Evolutionary conservation across 495 filamentous ascomycete species (phyloP).

Genomic region (Podospora appendiculata): DNA sequence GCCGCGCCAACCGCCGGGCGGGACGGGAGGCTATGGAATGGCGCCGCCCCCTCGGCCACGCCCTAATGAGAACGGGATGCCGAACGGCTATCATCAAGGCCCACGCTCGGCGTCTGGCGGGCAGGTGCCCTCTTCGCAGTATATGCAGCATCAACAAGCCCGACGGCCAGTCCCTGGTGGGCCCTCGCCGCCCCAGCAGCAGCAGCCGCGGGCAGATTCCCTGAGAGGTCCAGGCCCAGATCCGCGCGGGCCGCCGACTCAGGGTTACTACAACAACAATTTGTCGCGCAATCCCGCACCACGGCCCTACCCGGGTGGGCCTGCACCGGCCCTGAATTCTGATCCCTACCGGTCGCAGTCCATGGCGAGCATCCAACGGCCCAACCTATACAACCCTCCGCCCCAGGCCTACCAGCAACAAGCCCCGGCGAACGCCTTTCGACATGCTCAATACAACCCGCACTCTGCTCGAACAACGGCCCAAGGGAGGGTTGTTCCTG

Average conservation of each 20-base stretch:
- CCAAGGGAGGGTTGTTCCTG: constrained; percentile 83
- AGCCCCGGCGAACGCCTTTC: constrained; percentile 62
- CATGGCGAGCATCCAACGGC: constrained; percentile 64
- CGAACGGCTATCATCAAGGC: constrained; percentile 50
- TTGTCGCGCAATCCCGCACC: constrained; percentile 42
- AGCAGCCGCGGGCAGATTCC: constrained; percentile 24
- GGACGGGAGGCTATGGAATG: constrained; percentile 32
- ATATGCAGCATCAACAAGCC: constrained; percentile 22
- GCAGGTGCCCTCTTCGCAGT: constrained; percentile 29
- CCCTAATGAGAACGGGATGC: constrained; percentile 32
- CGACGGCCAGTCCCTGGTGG: constrained; percentile 50
- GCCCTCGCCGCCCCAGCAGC: constrained; percentile 12
- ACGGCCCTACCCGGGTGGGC: constrained; percentile 45
- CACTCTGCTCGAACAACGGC: constrained; percentile 70
- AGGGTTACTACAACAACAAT: constrained; percentile 43
- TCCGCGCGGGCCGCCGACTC: constrained; percentile 30
- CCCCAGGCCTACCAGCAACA: constrained; percentile 58
- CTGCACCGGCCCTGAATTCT: constrained; percentile 66
- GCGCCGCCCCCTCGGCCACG: constrained; percentile 23
- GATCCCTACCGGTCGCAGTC: constrained; percentile 86
- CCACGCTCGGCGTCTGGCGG: constrained; percentile 43
- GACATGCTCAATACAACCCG: constrained; percentile 61
- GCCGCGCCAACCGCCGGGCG: constrained; percentile 49
- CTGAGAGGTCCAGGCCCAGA: constrained; percentile 12
- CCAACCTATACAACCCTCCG: constrained; percentile 51